phyloP scores from a whole-genome alignment of 495 filamentous ascomycete genomes.

The Penicillium arizonense region DNA sequence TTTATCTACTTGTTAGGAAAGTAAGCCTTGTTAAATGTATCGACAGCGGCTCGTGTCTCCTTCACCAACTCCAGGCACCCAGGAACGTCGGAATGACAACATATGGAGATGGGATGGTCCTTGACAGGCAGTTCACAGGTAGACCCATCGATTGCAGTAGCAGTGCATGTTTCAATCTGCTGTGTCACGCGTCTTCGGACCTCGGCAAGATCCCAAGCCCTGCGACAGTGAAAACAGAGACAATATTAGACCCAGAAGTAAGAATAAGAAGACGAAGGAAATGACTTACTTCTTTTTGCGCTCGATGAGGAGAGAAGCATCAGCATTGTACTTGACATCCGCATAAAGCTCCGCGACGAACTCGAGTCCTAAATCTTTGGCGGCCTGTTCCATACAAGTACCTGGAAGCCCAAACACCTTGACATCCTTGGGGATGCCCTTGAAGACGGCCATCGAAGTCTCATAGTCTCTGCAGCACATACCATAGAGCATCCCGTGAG shows the following conservation, averaged over 20 bases:
- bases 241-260: not conserved
- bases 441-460: constrained; percentile 50
- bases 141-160: constrained; percentile 44
- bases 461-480: constrained; percentile 56
- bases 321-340: constrained; percentile 56
- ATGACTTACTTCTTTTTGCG: constrained; percentile 48
- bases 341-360: constrained; percentile 58
- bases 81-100: constrained; percentile 56
- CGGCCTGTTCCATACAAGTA: constrained; percentile 51
- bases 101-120: constrained; percentile 47
- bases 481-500: constrained; percentile 55
- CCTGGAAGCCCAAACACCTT: constrained; percentile 58
- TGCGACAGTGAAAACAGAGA: not conserved
- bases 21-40: constrained; percentile 34
- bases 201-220: constrained; percentile 42
- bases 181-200: constrained; percentile 45
- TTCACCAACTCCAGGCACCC: constrained; percentile 51
- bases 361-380: constrained; percentile 50
- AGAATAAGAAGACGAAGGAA: not conserved
- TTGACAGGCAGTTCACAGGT: constrained; percentile 44
- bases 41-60: constrained; percentile 37
- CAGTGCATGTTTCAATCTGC: constrained; percentile 44
- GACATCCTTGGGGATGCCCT: constrained; percentile 48
- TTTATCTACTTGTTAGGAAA: constrained; percentile 1
- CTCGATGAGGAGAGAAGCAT: constrained; percentile 51